These are phyloP conservation scores for Theileria sp. DNA, from an alignment of 169 alveolate genomes.

Conservation along the genomic window DNA sequence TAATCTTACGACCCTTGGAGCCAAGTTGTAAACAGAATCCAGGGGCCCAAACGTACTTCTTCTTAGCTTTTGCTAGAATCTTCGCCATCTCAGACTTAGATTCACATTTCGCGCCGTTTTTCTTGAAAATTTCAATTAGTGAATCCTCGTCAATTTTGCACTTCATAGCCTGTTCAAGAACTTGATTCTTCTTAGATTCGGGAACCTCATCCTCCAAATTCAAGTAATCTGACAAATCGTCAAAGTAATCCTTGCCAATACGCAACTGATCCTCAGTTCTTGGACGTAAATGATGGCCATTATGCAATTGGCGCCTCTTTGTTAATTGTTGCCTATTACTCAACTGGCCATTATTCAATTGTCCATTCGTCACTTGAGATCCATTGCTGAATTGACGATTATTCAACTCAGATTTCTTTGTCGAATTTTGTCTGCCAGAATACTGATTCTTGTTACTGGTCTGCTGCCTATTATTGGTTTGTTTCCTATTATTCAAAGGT, in stretches of 20 bases:
- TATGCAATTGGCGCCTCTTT: not conserved
- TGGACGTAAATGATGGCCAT: not conserved
- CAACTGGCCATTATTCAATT: not conserved
- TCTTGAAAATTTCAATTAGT: not conserved
- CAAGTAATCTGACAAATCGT: not conserved
- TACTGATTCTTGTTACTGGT: no score
- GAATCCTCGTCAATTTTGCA: not conserved
- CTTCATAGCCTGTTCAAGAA: not conserved
- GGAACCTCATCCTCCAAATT: not conserved
- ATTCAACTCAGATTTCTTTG: not conserved
- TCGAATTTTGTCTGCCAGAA: not conserved
- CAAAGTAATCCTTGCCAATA: not conserved
- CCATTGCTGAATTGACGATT: not conserved
- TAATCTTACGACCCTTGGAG: slow-evolving; percentile 60
- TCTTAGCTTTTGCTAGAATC: not conserved
- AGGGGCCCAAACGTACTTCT: slow-evolving; percentile 54
- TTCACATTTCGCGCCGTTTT: not conserved
- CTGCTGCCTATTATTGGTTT: not conserved
- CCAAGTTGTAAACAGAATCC: slow-evolving; percentile 68
- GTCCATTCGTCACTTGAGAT: not conserved
- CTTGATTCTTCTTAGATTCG: not conserved
- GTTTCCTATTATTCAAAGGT: not conserved
- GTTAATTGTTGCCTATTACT: not conserved
- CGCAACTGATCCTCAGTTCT: not conserved
- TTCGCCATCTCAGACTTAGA: not conserved